Conservation (phyloP, 805 yeast species). For the Candida broadrunensis region DNA sequence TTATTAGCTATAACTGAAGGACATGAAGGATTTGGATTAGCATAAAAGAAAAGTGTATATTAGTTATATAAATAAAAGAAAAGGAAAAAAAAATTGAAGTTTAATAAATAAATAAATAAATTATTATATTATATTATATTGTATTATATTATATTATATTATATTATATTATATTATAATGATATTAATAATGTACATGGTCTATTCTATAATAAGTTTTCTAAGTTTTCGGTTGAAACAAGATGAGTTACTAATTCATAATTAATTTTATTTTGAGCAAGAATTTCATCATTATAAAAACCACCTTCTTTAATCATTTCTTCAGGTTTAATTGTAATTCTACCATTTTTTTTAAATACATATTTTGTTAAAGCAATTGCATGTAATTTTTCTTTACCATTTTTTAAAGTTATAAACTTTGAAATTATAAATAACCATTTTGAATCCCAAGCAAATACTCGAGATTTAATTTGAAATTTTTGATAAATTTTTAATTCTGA, state of each 20-base stretch:
- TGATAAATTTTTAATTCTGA: conserved; percentile 72
- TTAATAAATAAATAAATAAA: background rate
- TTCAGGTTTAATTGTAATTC: conserved; percentile 69
- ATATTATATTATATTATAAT: too few relatives aligned
- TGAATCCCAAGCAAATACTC: conserved; percentile 77
- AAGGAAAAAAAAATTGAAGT: background rate
- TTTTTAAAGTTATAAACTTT: conserved; percentile 47
- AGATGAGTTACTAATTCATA: conserved; percentile 32
- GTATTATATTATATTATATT: too few relatives aligned
- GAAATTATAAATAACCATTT: conserved; percentile 80
- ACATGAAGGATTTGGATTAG: conserved; percentile 93
- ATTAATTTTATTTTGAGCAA: conserved; percentile 36
- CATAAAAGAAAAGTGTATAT: conserved; percentile 33
- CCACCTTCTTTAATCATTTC: conserved; percentile 57
- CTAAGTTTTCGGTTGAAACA: conserved; percentile 33
- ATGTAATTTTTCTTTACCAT: conserved; percentile 32
- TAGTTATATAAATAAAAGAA: background rate
- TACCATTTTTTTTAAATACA: conserved; percentile 69
- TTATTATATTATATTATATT: background rate
- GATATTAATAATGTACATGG: too few relatives aligned
- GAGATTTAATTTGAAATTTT: conserved; percentile 51
- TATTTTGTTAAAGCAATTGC: conserved; percentile 72
- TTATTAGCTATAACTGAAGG: conserved; percentile 90
- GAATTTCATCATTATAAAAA: conserved; percentile 51
- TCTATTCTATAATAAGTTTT: conserved; percentile 12